Evolutionary conservation across 2,329 filamentous ascomycete species (phyloP), one percentile per base, ranked within the genome.

Genomic region (Aspergillus chevalieri): DNA sequence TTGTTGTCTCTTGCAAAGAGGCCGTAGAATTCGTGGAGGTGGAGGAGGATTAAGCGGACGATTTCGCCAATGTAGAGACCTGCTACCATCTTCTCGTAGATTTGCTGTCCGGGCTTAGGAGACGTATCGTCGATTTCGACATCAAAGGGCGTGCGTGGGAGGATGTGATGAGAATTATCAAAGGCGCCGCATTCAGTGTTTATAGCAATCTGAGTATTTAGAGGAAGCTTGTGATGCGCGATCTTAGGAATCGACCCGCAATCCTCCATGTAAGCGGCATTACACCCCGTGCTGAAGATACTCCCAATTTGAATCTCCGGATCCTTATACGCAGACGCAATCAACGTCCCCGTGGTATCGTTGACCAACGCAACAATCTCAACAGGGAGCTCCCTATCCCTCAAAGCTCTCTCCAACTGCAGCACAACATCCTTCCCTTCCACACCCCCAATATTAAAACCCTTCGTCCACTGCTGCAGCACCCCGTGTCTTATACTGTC

Each of bases 51-150:
- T 41, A 95, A 78, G 46, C 92, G 87, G 77, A 95, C 89, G 61
- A 96, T 85, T 70, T 96, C 91, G 54, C 91, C 92, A 1, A 96
- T 81, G 67, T 96, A 96, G 43, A 95, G 77, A 47, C 91, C 91
- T 1, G 91, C 89, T 65, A 95, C 89, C 87, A 95, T 95, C 75
- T 96, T 96, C 74, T 96, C 91, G 58, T 95, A 96, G 0, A 88
- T 83, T 73, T 96, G 91, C 70, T 95, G 89, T 30, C 89, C 90
- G 1, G 91, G 91, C n/a, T 89, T 85, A 22, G 89, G 88, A 21
- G 90, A 95, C 57, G 89, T 83, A 58, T 86, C 81, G 74, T 96
- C 91, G 60, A 96, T 87, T 52, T 84, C 80, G 47, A 86, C 74
- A 67, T 96, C 92, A 69, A 53, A 55, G 24, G 77, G 78, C 10